Percentiles rank a stretch among this genome's conserved stretches.
phyloP scores from a whole-genome alignment of 352 stramenopile genomes.

The Phytophthora pisi region DNA sequence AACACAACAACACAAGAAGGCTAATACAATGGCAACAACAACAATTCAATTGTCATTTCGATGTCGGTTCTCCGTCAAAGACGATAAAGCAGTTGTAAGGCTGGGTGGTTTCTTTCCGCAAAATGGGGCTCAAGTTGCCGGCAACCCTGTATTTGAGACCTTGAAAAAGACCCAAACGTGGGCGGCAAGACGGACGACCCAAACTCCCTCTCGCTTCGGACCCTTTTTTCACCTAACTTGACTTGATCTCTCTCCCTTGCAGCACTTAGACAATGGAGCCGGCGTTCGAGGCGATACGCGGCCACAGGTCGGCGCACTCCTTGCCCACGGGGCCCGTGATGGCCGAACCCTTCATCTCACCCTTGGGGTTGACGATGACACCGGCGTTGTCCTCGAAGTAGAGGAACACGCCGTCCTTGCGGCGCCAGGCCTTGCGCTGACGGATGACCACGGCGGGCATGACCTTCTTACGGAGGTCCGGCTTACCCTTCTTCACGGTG shows the following conservation, averaged over 20 bases:
- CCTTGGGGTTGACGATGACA: conserved; percentile 99
- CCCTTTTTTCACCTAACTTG: not conserved
- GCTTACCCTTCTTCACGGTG: conserved; percentile 99
- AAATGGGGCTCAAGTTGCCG: not conserved
- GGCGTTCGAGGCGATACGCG: conserved; percentile 99
- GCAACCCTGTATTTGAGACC: not conserved
- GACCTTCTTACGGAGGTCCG: conserved; percentile 99
- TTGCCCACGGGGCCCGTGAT: conserved; percentile 99
- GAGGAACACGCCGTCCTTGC: conserved; percentile 99
- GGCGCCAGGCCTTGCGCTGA: conserved; percentile 99
- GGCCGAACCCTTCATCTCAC: conserved; percentile 99
- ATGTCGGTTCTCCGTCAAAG: conserved; percentile 29
- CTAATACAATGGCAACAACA: conserved; percentile 32
- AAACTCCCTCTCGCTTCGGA: not conserved
- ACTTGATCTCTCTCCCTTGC: not conserved
- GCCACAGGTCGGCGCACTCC: conserved; percentile 99
- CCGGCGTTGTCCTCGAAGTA: conserved; percentile 99
- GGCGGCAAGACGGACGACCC: too few relatives aligned
- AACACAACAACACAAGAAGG: not conserved
- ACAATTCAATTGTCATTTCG: conserved; percentile 44
- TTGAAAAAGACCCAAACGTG: not conserved
- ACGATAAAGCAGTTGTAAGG: not conserved
- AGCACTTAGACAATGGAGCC: conserved; percentile 98
- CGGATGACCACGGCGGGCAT: conserved; percentile 99
- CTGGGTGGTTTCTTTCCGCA: not conserved